These are phyloP conservation scores for Sporisorium iseilematis-ciliati DNA, from an alignment of 1,284 basidiomycete genomes.

Conservation along the genomic window DNA sequence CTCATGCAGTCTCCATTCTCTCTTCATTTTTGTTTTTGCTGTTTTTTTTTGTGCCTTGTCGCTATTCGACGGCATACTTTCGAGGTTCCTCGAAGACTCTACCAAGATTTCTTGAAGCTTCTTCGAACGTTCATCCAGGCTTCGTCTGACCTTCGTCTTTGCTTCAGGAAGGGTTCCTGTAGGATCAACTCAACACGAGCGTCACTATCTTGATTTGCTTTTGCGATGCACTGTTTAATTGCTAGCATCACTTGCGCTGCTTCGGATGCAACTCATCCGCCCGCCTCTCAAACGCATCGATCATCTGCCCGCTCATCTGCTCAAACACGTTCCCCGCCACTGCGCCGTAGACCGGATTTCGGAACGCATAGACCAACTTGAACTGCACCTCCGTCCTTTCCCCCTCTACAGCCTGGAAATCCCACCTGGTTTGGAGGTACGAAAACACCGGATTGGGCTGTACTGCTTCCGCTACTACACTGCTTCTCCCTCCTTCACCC, in stretches of 20 bases:
- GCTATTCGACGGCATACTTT: not conserved
- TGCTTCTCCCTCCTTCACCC: conserved; percentile 74
- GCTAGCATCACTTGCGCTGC: not conserved
- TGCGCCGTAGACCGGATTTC: conserved; percentile 85
- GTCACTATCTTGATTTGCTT: not conserved
- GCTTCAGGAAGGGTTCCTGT: too few species aligned
- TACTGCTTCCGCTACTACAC: conserved; percentile 41
- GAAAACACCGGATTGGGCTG: conserved; percentile 81
- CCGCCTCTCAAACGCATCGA: conserved; percentile 88
- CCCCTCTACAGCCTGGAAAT: conserved; percentile 50
- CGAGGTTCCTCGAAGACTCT: not conserved
- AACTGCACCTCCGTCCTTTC: conserved; percentile 55
- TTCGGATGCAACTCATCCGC: conserved; percentile 67
- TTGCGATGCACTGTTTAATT: not conserved
- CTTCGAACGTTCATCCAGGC: too few species aligned
- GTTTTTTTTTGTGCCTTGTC: not conserved
- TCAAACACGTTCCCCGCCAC: conserved; percentile 86
- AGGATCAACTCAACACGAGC: not conserved
- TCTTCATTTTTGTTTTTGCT: conserved; percentile 7
- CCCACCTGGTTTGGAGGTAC: conserved; percentile 80
- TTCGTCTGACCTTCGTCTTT: too few species aligned
- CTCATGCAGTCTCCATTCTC: conserved; percentile 57
- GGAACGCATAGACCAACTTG: conserved; percentile 82
- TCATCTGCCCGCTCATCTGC: conserved; percentile 87
- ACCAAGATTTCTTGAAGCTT: too few species aligned